Conservation (phyloP, 331 rosid species). For the Pyracantha coccinea region DNA sequence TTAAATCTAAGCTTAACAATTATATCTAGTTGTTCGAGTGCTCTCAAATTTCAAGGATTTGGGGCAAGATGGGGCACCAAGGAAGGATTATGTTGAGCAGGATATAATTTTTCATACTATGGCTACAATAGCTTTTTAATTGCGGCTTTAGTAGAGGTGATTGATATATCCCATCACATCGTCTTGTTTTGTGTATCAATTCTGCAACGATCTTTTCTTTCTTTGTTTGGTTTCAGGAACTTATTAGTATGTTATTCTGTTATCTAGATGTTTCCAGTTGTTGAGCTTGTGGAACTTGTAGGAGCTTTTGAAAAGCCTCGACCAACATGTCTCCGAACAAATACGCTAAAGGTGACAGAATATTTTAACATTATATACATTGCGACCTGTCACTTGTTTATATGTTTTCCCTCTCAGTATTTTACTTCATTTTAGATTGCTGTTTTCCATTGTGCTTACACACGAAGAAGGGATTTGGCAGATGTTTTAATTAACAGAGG, state of each 20-base stretch:
- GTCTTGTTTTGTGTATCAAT: not conserved
- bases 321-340: constrained; percentile 82
- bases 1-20: no score
- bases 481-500: constrained; percentile 93
- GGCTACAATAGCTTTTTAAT: constrained; percentile 81
- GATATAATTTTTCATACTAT: constrained; percentile 62
- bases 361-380: not conserved
- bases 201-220: not conserved
- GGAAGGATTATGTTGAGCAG: constrained; percentile 70
- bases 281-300: constrained; percentile 79
- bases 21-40: constrained; percentile 61
- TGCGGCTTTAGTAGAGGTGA: constrained; percentile 81
- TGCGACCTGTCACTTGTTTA: not conserved
- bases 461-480: constrained; percentile 89
- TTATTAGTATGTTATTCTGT: not conserved
- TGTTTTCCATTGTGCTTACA: constrained; percentile 27
- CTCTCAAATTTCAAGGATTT: constrained; percentile 78
- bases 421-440: not conserved
- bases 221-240: not conserved
- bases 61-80: constrained; percentile 54
- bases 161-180: not conserved
- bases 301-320: constrained; percentile 97
- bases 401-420: not conserved
- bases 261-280: constrained; percentile 71
- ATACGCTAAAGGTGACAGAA: constrained; percentile 64